Conservation (phyloP, 192 early-diverging fungal genomes). For the Phlyctochytrium arcticum region DNA sequence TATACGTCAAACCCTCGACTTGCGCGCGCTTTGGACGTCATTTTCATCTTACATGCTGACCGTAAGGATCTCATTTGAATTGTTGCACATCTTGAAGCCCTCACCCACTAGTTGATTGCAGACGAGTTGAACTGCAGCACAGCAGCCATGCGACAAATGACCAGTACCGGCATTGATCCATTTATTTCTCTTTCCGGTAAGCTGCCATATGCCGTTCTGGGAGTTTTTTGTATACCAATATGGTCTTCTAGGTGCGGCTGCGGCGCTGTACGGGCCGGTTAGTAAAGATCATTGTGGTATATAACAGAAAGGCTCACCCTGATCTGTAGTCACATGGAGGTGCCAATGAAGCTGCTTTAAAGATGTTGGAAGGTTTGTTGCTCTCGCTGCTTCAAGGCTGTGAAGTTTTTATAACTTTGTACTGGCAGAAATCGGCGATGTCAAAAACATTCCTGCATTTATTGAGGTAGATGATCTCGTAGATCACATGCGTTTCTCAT, state of each 20-base stretch:
- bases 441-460: constrained; percentile 54
- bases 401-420: no score
- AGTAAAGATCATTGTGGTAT: no score
- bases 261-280: constrained; percentile 64
- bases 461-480: constrained; percentile 43
- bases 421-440: constrained; percentile 53
- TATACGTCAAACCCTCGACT: constrained; percentile 58
- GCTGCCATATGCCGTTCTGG: neutral
- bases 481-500: no score
- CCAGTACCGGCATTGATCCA: constrained; percentile 55
- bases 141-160: constrained; percentile 67
- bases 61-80: neutral
- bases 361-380: constrained; percentile 11
- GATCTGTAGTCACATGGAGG: constrained; percentile 52
- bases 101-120: neutral
- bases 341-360: constrained; percentile 46
- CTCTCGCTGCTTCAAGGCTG: constrained; percentile 41
- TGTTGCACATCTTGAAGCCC: neutral
- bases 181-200: constrained; percentile 18
- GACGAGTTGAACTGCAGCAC: constrained; percentile 28
- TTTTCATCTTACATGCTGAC: constrained; percentile 70
- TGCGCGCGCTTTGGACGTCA: constrained; percentile 57
- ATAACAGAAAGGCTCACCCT: no score
- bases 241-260: constrained; percentile 54
- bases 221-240: constrained; percentile 10